These are phyloP conservation scores for Maudiozyma turicensis DNA, from an alignment of 805 yeast species.

Conservation along the genomic window DNA sequence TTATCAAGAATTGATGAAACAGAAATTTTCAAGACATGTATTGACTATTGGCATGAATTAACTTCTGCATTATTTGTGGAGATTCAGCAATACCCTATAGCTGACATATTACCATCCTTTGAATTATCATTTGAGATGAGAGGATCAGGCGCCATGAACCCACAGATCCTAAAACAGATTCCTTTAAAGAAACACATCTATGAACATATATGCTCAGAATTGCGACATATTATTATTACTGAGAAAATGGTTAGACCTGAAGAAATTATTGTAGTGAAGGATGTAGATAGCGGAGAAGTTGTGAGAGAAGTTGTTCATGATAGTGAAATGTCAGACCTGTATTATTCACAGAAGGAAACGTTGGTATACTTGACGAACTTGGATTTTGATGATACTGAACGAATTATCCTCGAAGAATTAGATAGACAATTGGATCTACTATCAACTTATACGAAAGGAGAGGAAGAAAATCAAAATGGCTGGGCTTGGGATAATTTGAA, in stretches of 20 bases:
- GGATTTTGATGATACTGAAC: constrained; percentile 85
- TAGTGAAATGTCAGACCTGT: constrained; percentile 86
- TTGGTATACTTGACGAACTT: constrained; percentile 89
- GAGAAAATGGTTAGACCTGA: constrained; percentile 97
- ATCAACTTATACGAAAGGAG: neutral
- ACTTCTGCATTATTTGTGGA: constrained; percentile 74
- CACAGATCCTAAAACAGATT: constrained; percentile 57
- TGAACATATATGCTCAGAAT: constrained; percentile 59
- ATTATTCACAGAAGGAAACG: constrained; percentile 89
- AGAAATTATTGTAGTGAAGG: constrained; percentile 89
- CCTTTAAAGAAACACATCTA: constrained; percentile 82
- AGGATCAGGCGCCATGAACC: constrained; percentile 77
- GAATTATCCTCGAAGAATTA: constrained; percentile 79
- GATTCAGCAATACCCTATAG: constrained; percentile 64
- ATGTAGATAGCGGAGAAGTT: constrained; percentile 89
- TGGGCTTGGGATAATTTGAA: constrained; percentile 93
- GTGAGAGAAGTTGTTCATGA: constrained; percentile 92
- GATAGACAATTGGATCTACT: constrained; percentile 54
- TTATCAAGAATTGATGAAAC: constrained; percentile 84
- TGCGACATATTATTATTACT: constrained; percentile 68
- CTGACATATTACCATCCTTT: constrained; percentile 15
- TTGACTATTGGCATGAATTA: constrained; percentile 86
- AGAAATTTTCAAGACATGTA: constrained; percentile 85
- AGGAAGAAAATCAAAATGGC: constrained; percentile 42
- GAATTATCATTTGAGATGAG: constrained; percentile 37